These are phyloP conservation scores for Cairneyella variabilis DNA, from an alignment of 495 filamentous ascomycete genomes.

Conservation along the genomic window DNA sequence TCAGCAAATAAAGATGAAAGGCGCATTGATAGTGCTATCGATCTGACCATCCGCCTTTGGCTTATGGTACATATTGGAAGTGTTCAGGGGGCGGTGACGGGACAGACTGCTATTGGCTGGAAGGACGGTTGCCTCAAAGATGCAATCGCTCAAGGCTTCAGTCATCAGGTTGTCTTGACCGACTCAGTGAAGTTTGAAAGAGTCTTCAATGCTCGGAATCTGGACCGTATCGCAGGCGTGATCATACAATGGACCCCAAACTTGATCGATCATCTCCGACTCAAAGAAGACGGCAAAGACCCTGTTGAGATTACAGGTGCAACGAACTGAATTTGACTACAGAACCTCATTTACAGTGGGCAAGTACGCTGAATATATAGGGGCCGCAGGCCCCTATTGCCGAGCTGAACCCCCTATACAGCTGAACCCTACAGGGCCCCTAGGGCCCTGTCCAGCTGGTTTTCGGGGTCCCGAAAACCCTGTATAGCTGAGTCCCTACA, in stretches of 20 bases:
- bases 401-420: too few relatives aligned
- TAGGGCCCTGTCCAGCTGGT: too few relatives aligned
- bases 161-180: background rate
- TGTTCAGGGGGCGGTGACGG: background rate
- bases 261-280: slow-evolving; percentile 38
- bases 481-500: too few relatives aligned
- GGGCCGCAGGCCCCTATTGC: too few relatives aligned
- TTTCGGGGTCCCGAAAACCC: too few relatives aligned
- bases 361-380: too few relatives aligned
- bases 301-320: too few relatives aligned
- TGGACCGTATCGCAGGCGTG: slow-evolving; percentile 33
- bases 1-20: background rate
- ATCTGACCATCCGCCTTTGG: slow-evolving; percentile 16
- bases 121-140: slow-evolving; percentile 7
- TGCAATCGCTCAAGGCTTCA: slow-evolving; percentile 7
- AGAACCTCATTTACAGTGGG: too few relatives aligned
- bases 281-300: slow-evolving; percentile 32
- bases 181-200: slow-evolving; percentile 19
- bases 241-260: slow-evolving; percentile 39
- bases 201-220: slow-evolving; percentile 27
- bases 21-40: background rate
- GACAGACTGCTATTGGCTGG: slow-evolving; percentile 9
- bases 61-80: slow-evolving; percentile 20
- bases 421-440: too few relatives aligned
- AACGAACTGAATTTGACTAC: too few relatives aligned